Percentiles rank a stretch among this genome's conserved stretches.
phyloP scores from a whole-genome alignment of 306 rosid species.

The Elaeagnus macrophylla region DNA sequence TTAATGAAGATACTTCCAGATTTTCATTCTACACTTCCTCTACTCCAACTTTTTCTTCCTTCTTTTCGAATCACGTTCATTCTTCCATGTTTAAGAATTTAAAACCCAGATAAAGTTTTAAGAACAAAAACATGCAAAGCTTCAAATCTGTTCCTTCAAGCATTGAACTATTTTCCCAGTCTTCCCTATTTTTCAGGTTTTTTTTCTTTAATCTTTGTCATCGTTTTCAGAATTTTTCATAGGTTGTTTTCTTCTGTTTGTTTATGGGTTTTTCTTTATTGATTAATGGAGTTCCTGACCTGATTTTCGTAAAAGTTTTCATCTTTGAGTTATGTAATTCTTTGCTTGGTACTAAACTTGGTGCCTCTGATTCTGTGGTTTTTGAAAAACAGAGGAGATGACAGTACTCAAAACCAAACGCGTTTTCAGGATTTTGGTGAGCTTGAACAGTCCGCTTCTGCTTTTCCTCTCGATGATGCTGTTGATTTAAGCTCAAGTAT shows the following conservation, averaged over 20 bases:
- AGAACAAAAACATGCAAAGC: constrained; percentile 46
- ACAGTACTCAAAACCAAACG: constrained; percentile 27
- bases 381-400: constrained; percentile 58
- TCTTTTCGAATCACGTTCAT: constrained; percentile 1
- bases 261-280: background rate
- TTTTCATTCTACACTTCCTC: constrained; percentile 24
- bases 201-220: background rate
- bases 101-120: background rate
- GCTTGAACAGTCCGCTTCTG: constrained; percentile 51
- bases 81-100: constrained; percentile 1
- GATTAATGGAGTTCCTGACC: background rate
- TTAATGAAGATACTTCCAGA: constrained; percentile 45
- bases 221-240: background rate
- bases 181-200: constrained; percentile 43
- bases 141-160: constrained; percentile 37
- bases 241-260: background rate
- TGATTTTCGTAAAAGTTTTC: background rate
- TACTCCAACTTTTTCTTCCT: background rate
- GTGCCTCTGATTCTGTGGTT: constrained; percentile 11
- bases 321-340: background rate
- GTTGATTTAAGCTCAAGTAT: constrained; percentile 79
- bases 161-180: constrained; percentile 41
- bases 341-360: constrained; percentile 7
- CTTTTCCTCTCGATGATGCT: constrained; percentile 53
- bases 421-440: constrained; percentile 61